Evolutionary conservation across 1,284 basidiomycete genomes (phyloP), one percentile per base, ranked within the genome.

Genomic region (Exsudoporus floridanus): DNA sequence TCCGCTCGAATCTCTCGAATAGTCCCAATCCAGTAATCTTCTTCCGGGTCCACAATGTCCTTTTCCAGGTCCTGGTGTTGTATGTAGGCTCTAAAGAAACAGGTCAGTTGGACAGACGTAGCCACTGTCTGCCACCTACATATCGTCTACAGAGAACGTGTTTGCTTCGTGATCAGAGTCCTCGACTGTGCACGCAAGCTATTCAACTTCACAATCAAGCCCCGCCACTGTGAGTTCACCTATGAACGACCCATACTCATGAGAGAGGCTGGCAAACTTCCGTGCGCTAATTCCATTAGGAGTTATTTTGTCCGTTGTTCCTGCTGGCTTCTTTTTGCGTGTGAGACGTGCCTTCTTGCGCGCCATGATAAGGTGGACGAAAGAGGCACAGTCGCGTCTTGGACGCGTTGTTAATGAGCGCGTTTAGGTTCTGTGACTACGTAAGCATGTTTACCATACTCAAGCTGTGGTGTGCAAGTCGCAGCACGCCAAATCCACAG

Each of bases 41-140:
- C 45, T 5, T 57, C 18, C 0, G 40, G 36, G 12, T 38, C 38
- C 2, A 46, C 30, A 0, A 16, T 36, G 1, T 28, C n/a, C 4
- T 49, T 54, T 18, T 34, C 46, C 0, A 53, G 40, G 10, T 49
- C 54, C 14, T 39, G 34, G 16, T 63, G 34, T 18, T 63, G 65
- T 4, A 77, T 55, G 8, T 67, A 61, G 2, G 62, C 74, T 5
- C 76, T 76, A 21, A 18, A 37, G 28, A 37, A 5, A 46, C n/a
- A 10, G 8, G 16, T 40, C 16, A 36, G n/a, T 30, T 18, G 21
- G 6, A 21, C 16, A 38, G 23, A 37, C 43, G 30, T 16, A 3
- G 35, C n/a, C 2, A 18, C 18, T 4, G 38, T 48, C 0, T 28
- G 19, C 19, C n/a, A 65, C 72, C 18, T 56, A 70, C 72, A 50